Conservation (phyloP, 495 filamentous ascomycete genomes). For the Penicillium lividum region DNA sequence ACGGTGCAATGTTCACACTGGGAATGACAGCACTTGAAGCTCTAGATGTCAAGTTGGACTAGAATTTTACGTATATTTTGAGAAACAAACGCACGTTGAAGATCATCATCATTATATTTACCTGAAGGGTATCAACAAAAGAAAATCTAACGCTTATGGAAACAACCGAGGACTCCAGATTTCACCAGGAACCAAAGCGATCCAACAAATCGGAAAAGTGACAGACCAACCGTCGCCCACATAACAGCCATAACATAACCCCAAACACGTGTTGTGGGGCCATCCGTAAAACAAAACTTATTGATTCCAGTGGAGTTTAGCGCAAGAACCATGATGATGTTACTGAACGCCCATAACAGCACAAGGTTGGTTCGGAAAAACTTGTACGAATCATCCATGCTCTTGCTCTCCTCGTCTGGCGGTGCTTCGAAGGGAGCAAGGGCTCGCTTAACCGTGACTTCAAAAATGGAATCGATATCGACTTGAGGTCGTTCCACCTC, state of each 20-base stretch:
- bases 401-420: constrained; percentile 55
- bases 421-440: constrained; percentile 59
- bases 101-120: neutral
- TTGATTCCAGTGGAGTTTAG: constrained; percentile 80
- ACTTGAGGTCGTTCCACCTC: constrained; percentile 88
- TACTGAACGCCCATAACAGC: constrained; percentile 83
- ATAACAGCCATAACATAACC: constrained; percentile 13
- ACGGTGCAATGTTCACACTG: no score
- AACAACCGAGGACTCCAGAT: constrained; percentile 5
- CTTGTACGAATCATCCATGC: constrained; percentile 86
- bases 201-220: constrained; percentile 14
- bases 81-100: neutral
- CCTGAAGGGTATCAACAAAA: neutral
- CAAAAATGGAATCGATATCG: constrained; percentile 91
- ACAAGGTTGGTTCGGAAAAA: constrained; percentile 88
- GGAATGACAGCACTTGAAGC: no score
- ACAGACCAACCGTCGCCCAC: constrained; percentile 13
- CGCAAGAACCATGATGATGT: constrained; percentile 70
- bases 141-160: constrained; percentile 3
- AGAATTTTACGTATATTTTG: no score
- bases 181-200: constrained; percentile 15
- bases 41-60: no score
- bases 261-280: constrained; percentile 8
- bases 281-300: constrained; percentile 66
- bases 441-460: constrained; percentile 85